A percentile compares a stretch with the other conserved stretches of the same genome.
These are phyloP conservation scores for Aegilops tauschii DNA, from an alignment of 176 grass and related monocot genomes.

Conservation along the genomic window DNA sequence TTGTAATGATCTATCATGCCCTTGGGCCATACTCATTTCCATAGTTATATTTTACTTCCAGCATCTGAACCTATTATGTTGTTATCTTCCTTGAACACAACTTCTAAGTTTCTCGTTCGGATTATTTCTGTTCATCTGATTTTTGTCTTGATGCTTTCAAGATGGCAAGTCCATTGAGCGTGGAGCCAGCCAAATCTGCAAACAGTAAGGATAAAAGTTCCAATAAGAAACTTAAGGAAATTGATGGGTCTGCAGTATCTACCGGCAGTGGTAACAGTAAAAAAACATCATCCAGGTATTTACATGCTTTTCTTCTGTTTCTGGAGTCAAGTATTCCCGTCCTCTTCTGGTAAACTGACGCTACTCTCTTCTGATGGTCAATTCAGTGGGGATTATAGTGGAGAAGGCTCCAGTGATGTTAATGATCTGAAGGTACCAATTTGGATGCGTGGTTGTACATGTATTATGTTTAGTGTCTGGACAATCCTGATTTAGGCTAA, in stretches of 20 bases:
- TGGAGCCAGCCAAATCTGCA: constrained; percentile 65
- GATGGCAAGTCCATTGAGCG: constrained; percentile 52
- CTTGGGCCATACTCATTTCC: neutral
- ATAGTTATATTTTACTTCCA: neutral
- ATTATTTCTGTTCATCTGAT: neutral
- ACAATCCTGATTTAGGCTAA: constrained; percentile 1
- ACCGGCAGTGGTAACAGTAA: constrained; percentile 52
- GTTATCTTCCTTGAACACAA: neutral
- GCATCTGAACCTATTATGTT: neutral
- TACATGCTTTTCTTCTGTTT: neutral
- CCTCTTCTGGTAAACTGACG: constrained; percentile 30
- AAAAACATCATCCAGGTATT: constrained; percentile 47
- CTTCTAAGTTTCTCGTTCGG: neutral
- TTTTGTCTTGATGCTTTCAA: constrained; percentile 19
- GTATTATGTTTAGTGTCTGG: neutral
- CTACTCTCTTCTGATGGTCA: constrained; percentile 3
- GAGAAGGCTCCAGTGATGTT: constrained; percentile 79
- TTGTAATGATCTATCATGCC: too few species aligned
- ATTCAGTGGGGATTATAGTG: constrained; percentile 60
- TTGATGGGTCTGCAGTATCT: constrained; percentile 58
- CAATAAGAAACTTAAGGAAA: constrained; percentile 65
- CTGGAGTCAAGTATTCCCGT: neutral
- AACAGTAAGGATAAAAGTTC: constrained; percentile 69
- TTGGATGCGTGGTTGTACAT: neutral
- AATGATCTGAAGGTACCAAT: constrained; percentile 48